These are phyloP conservation scores for Phalaenopsis equestris DNA, from an alignment of 106 monocot species.

Conservation along the genomic window DNA sequence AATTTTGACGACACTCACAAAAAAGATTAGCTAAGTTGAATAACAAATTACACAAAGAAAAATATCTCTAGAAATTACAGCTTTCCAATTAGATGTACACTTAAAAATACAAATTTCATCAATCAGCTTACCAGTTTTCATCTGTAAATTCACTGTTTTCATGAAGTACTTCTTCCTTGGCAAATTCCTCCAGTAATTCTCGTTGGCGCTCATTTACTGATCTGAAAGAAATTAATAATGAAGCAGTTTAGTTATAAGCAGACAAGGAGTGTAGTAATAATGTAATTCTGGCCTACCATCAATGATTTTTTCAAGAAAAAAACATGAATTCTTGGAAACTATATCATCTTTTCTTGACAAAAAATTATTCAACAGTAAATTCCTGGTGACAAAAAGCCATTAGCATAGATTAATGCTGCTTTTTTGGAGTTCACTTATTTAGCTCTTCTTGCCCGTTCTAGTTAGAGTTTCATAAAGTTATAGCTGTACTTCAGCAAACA, in stretches of 20 bases:
- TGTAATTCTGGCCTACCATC: not conserved
- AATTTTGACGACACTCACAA: not conserved
- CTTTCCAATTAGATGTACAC: not conserved
- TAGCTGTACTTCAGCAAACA: no score
- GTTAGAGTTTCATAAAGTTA: no score
- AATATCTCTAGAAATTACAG: not conserved
- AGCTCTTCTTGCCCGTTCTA: no score
- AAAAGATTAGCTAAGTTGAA: not conserved
- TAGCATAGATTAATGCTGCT: no score
- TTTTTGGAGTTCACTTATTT: no score
- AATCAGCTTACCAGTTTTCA: slow-evolving; percentile 45
- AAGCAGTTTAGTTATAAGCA: not conserved
- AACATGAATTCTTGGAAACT: not conserved
- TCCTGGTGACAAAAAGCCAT: no score
- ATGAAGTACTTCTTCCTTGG: slow-evolving; percentile 59
- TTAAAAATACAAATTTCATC: not conserved
- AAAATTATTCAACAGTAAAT: not conserved
- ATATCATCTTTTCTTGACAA: not conserved
- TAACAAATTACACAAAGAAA: not conserved
- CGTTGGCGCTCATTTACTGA: slow-evolving; percentile 77
- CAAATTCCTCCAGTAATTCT: slow-evolving; percentile 88
- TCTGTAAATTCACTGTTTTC: slow-evolving; percentile 33
- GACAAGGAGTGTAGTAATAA: not conserved
- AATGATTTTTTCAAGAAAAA: not conserved
- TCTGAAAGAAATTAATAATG: slow-evolving; percentile 22